phyloP scores from a whole-genome alignment of 2,329 filamentous ascomycete genomes.

The Fusarium chuoi region DNA sequence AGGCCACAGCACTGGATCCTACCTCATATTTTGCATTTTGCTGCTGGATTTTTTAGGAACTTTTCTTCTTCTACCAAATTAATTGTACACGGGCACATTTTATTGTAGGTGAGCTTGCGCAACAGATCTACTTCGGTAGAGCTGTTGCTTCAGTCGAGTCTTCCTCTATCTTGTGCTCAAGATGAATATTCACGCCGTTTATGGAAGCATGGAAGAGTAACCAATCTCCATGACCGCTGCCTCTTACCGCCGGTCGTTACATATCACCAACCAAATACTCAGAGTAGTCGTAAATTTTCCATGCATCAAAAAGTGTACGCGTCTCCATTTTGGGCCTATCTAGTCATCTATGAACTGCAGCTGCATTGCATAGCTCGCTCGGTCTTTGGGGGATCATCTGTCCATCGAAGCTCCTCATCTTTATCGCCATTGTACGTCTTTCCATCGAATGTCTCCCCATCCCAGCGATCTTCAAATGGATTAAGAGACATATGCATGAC shows the following conservation, averaged over 20 bases:
- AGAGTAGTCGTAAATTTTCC: constrained; percentile 22
- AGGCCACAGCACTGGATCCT: constrained; percentile 44
- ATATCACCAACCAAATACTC: constrained; percentile 51
- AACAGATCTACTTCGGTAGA: constrained; percentile 50
- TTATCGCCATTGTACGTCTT: constrained; percentile 66
- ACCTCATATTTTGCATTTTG: constrained; percentile 36
- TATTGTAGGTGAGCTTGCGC: constrained; percentile 78
- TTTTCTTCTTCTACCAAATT: constrained; percentile 54
- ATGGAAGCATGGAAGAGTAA: constrained; percentile 76
- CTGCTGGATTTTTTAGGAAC: constrained; percentile 23
- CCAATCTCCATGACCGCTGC: constrained; percentile 68
- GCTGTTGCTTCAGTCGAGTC: constrained; percentile 66
- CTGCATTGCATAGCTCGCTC: constrained; percentile 91
- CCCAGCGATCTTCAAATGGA: constrained; percentile 86
- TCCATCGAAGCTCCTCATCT: constrained; percentile 84
- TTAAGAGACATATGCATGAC: constrained; percentile 85
- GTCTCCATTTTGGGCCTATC: not conserved
- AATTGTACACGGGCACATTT: constrained; percentile 76
- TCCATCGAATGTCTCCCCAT: constrained; percentile 59
- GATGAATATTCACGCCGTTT: constrained; percentile 71
- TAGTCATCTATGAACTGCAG: constrained; percentile 78
- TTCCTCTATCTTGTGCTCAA: constrained; percentile 79
- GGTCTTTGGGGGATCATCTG: constrained; percentile 82
- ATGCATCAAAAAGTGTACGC: not conserved
- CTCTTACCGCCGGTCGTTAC: constrained; percentile 81